Evolutionary conservation across 257 asterid genomes (phyloP), one percentile per base, ranked within the genome.

Genomic region (Solanum pinnatisectum): DNA sequence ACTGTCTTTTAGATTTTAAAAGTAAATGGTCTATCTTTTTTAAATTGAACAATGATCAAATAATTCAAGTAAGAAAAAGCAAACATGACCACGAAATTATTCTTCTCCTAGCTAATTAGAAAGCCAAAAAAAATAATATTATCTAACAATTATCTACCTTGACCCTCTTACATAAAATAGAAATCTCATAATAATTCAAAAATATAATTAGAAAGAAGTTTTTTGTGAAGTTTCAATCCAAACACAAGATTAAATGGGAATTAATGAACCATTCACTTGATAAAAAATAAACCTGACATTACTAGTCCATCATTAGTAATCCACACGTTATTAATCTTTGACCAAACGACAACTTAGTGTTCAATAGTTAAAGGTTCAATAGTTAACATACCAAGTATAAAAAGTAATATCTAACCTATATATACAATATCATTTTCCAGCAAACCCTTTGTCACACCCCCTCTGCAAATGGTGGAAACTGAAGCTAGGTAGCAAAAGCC

Each of bases 351-450:
- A 52, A 10, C 18, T 46, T 46, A 46, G 72, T 65, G 72, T n/a
- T 93, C 95, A 16, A 67, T 73, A 30, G 18, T 30, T 70, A 14
- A 13, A n/a, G n/a, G 72, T n/a, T 93, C 95, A 16, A 67, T 73
- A 30, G 18, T 30, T 70, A 14, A 13, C 23, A 70, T 70, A 70
- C 20, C 20, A 68, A 70, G 39, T 30, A 70, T 7, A 68, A 68
- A 68, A 68, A 68, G 76, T 68, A 70, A 30, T 14, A 14, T 14
- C 39, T 30, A 30, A 70, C 23, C 37, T 70, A 70, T 70, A 70
- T 56, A 7, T 70, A 30, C 76, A 70, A 70, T 30, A 14, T 70
- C 39, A 70, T 30, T 70, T 70, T 30, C 23, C 39, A 70, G 76
- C 12, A 70, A 6, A 16, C n/a, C 33, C 33, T 15, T 32, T 4